Evolutionary conservation across 176 grass and related monocot genomes (phyloP).

Genomic region (Avena sativa): DNA sequence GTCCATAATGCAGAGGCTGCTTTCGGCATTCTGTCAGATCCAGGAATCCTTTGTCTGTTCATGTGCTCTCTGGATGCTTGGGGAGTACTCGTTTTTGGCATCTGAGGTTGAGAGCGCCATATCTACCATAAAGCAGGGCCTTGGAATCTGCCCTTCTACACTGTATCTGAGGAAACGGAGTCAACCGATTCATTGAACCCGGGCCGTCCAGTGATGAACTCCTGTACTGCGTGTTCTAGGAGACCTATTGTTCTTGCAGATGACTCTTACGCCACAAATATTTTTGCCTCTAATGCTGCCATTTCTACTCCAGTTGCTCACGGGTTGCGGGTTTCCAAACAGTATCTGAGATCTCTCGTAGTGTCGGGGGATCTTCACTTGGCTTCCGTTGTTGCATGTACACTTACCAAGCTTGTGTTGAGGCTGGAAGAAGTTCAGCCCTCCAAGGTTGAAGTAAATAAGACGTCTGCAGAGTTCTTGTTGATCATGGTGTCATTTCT

Average conservation of each 20-base stretch:
- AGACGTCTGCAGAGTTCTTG: constrained; percentile 47
- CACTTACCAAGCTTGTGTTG: constrained; percentile 68
- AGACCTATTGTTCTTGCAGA: constrained; percentile 62
- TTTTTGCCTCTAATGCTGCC: constrained; percentile 48
- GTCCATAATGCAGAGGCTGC: constrained; percentile 68
- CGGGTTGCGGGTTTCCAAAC: constrained; percentile 35
- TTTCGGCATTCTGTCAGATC: constrained; percentile 65
- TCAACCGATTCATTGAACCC: constrained; percentile 42
- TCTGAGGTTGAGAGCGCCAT: constrained; percentile 65
- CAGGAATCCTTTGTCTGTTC: constrained; percentile 59
- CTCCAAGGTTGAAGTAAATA: constrained; percentile 61
- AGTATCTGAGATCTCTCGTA: constrained; percentile 63
- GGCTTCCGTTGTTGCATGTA: constrained; percentile 45
- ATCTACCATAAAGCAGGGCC: constrained; percentile 62
- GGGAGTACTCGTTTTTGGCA: constrained; percentile 66
- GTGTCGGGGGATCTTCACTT: constrained; percentile 72
- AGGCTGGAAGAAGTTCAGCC: constrained; percentile 69
- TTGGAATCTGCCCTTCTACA: constrained; percentile 65
- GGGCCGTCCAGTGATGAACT: constrained; percentile 32
- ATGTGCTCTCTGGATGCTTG: constrained; percentile 71
- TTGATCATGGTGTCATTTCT: constrained; percentile 64
- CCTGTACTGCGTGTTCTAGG: constrained; percentile 50
- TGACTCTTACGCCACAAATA: constrained; percentile 60
- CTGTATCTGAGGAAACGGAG: constrained; percentile 52
- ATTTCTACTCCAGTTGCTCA: constrained; percentile 42